phyloP scores from a whole-genome alignment of 805 yeast genomes.

The Ogataea haglerorum region DNA sequence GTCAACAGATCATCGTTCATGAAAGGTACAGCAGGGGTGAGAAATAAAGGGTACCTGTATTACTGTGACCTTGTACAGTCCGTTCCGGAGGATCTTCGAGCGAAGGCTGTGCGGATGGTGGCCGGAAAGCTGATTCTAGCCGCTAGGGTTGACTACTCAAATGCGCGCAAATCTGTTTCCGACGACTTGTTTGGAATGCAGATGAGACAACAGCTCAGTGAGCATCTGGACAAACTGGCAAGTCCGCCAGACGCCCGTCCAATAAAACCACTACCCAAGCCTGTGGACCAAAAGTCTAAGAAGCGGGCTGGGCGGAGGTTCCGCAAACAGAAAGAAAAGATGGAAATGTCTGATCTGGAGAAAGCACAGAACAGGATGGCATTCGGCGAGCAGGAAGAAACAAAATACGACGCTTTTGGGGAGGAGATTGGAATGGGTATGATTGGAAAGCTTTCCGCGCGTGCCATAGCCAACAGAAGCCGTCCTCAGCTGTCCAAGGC shows the following conservation, averaged over 20 bases:
- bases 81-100: conserved; percentile 55
- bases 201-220: conserved; percentile 57
- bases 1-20: conserved; percentile 42
- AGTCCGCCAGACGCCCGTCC: conserved; percentile 72
- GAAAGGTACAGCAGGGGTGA: conserved; percentile 42
- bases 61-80: conserved; percentile 55
- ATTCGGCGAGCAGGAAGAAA: conserved; percentile 73
- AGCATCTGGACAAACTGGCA: conserved; percentile 65
- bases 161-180: conserved; percentile 34
- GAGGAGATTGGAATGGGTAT: conserved; percentile 84
- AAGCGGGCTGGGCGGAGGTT: conserved; percentile 83
- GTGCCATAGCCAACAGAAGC: conserved; percentile 16
- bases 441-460: conserved; percentile 38
- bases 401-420: conserved; percentile 61
- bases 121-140: conserved; percentile 80
- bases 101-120: conserved; percentile 71
- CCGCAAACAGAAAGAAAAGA: conserved; percentile 76
- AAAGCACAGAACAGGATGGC: conserved; percentile 81
- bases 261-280: conserved; percentile 69
- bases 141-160: conserved; percentile 64
- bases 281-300: conserved; percentile 71
- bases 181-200: conserved; percentile 46
- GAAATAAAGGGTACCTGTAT: conserved; percentile 70
- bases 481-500: conserved; percentile 16
- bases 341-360: conserved; percentile 74